Percentiles rank a stretch among this genome's conserved stretches.
These are phyloP conservation scores for Taxillus chinensis DNA, from an alignment of 164 flowering plant species.

Conservation along the genomic window DNA sequence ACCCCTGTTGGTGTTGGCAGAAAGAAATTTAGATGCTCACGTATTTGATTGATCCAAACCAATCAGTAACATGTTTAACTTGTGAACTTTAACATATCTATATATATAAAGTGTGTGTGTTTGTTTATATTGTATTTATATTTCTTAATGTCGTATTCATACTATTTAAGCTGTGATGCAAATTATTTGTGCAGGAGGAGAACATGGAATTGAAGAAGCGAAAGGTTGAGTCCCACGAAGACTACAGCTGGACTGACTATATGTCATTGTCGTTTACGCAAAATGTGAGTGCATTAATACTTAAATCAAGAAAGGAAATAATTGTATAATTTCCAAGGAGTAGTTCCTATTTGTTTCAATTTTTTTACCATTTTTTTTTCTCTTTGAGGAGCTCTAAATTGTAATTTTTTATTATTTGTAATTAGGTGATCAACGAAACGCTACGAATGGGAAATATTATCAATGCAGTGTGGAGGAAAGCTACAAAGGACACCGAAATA, in stretches of 20 bases:
- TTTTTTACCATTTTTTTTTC: not conserved
- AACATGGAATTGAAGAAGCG: conserved; percentile 67
- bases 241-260: conserved; percentile 75
- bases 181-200: conserved; percentile 49
- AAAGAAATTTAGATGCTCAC: too few relatives aligned
- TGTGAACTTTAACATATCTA: too few relatives aligned
- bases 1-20: too few relatives aligned
- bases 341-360: not conserved
- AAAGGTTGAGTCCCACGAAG: conserved; percentile 29
- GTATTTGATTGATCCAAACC: too few relatives aligned
- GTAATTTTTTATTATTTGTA: not conserved
- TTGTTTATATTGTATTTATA: too few relatives aligned
- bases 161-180: not conserved
- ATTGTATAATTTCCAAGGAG: not conserved
- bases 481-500: conserved; percentile 72
- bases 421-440: conserved; percentile 85
- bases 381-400: not conserved
- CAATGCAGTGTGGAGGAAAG: conserved; percentile 84
- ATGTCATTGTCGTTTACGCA: conserved; percentile 87
- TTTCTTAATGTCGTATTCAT: not conserved
- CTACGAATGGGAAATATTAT: conserved; percentile 80
- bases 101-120: too few relatives aligned
- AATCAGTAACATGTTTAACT: too few relatives aligned
- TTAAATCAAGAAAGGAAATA: not conserved
- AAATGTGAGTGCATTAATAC: conserved; percentile 44